Evolutionary conservation across 139 green algal genomes (phyloP).

Genomic region (Diplosphaera chodatii): DNA sequence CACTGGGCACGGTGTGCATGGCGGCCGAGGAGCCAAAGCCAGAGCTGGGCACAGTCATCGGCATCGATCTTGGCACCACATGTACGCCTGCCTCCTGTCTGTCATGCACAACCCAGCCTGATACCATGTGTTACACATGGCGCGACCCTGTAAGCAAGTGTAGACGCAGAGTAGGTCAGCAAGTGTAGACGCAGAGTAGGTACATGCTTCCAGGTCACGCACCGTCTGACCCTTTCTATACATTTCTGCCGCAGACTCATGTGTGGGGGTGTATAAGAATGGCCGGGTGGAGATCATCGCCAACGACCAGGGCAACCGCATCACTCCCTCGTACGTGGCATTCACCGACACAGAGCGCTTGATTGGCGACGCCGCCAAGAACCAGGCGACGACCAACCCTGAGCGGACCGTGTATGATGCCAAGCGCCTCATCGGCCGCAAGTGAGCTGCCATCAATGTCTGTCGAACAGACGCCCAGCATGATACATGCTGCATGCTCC

Average conservation of each 20-base stretch:
- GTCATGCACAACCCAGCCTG: no score
- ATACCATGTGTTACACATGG: no score
- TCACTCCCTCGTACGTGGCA: conserved; percentile 97
- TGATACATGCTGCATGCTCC: background rate
- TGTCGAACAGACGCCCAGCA: no score
- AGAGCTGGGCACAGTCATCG: conserved; percentile 75
- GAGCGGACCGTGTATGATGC: conserved; percentile 93
- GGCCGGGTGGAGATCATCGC: conserved; percentile 97
- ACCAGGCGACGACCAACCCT: conserved; percentile 94
- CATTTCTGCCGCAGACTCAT: conserved; percentile 79
- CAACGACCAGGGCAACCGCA: conserved; percentile 96
- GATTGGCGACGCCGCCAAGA: conserved; percentile 97
- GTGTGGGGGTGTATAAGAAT: conserved; percentile 99
- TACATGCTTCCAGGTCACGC: no score
- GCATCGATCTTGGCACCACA: conserved; percentile 95
- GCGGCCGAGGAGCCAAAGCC: background rate
- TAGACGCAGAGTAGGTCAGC: no score
- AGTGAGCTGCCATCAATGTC: no score
- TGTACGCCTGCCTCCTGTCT: background rate
- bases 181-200: no score
- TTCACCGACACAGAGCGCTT: conserved; percentile 99
- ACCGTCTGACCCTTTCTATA: no score
- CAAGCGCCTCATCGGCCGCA: conserved; percentile 96
- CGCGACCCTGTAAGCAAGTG: no score
- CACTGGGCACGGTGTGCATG: background rate